Percentiles rank a stretch among this genome's conserved stretches.
These are phyloP conservation scores for Candida sanyaensis DNA, from an alignment of 1,139 yeast genomes.

Conservation along the genomic window DNA sequence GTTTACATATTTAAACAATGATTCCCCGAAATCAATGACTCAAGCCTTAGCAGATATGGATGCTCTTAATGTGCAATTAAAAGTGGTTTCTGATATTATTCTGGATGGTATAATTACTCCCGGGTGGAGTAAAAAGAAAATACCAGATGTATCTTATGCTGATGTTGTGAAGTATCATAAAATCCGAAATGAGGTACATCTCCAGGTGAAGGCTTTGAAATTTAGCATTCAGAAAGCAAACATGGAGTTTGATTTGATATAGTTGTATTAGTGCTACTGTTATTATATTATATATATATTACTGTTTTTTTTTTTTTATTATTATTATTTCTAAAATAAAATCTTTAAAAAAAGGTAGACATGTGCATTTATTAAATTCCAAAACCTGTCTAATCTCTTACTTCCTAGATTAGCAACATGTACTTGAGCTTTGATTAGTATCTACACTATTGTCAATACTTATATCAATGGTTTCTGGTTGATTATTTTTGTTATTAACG, in stretches of 20 bases:
- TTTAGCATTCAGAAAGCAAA: conserved; percentile 3
- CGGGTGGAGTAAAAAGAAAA: not conserved
- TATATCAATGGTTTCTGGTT: conserved; percentile 48
- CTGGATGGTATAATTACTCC: not conserved
- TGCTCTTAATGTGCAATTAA: not conserved
- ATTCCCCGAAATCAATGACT: not conserved
- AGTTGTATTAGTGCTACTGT: not conserved
- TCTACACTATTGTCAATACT: conserved; percentile 31
- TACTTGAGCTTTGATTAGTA: conserved; percentile 4
- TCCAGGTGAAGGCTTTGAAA: not conserved
- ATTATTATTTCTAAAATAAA: not conserved
- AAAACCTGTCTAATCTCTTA: not conserved
- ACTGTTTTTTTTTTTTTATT: not conserved
- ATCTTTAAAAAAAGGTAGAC: not conserved
- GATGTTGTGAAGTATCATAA: conserved; percentile 3
- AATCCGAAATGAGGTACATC: not conserved
- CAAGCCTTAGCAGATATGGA: conserved; percentile 5
- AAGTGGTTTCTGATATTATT: not conserved
- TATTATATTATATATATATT: not conserved
- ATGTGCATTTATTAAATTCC: not conserved
- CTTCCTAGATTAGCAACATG: conserved; percentile 5
- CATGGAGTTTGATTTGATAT: conserved; percentile 7
- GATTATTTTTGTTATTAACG: conserved; percentile 13
- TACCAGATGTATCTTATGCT: not conserved
- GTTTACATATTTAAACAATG: not conserved